Conservation (phyloP, 176 grass and related monocot species). For the Musa itinerans region DNA sequence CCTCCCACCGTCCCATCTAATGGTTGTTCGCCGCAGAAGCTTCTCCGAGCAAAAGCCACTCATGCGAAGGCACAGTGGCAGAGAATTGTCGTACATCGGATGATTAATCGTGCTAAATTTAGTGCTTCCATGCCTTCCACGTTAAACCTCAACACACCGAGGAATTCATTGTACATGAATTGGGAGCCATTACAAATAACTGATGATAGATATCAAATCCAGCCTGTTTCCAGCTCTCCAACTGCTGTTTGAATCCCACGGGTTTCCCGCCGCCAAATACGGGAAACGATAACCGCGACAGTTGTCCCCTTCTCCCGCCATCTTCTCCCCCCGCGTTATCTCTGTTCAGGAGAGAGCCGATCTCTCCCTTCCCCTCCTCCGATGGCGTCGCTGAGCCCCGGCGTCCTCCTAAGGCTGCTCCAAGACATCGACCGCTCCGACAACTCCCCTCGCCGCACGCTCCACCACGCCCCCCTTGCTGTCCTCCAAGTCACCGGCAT, state of each 20-base stretch:
- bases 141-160: too few species aligned
- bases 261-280: neutral
- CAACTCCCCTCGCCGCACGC: neutral
- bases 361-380: constrained; percentile 17
- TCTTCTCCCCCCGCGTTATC: neutral
- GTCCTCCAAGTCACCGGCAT: constrained; percentile 22
- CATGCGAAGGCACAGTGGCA: too few species aligned
- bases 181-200: too few species aligned
- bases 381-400: constrained; percentile 51
- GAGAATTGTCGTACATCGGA: too few species aligned
- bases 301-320: neutral
- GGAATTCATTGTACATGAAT: too few species aligned
- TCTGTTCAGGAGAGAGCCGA: too few species aligned
- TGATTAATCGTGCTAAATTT: too few species aligned
- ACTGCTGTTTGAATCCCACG: neutral
- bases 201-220: too few species aligned
- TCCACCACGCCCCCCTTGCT: neutral
- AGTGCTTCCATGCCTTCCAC: too few species aligned
- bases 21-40: too few species aligned
- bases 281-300: neutral
- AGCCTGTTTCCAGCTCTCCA: neutral
- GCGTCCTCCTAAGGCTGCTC: constrained; percentile 60
- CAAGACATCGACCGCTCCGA: constrained; percentile 42
- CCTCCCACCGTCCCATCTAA: too few species aligned
- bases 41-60: too few species aligned